Evolutionary conservation across 2,329 filamentous ascomycete species (phyloP), one percentile per base, ranked within the genome.

Genomic region (Aspergillus carbonarius): DNA sequence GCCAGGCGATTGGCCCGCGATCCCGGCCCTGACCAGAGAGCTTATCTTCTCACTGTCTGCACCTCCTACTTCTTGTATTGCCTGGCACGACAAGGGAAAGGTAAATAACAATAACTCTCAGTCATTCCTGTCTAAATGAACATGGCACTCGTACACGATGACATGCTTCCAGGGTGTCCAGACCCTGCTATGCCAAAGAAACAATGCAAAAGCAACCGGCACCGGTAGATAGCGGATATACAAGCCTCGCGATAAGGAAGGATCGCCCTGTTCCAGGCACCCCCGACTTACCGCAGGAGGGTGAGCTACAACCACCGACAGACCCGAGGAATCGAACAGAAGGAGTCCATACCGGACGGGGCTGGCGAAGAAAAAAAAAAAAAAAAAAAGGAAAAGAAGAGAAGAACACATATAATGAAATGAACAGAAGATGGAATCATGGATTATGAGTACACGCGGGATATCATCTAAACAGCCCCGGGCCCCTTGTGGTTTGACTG

Each of bases 401-500:
- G n/a, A n/a, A n/a, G n/a, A n/a, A n/a, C n/a, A n/a, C n/a, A n/a
- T n/a, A n/a, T n/a, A n/a, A n/a, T n/a, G n/a, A 53, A 15, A 39
- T 8, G 18, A 20, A 48, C 25, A 23, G 17, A 7, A 60, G 54
- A 44, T 20, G 54, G 37, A 25, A 30, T 54, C 32, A 25, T 47
- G 56, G 34, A 60, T 59, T 60, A 58, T 58, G 57, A 53, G 50
- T 55, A 61, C 61, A 62, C 57, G 58, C 46, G 20, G 27, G 55
- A 58, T 49, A 40, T 44, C 20, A 42, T 58, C 68, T 65, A 77
- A 59, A 77, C 75, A 34, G 74, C 74, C 10, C 74, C 74, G 44
- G 74, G 75, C 3, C 75, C 76, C 61, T 77, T 77, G 59, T 77
- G 73, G 37, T 75, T 74, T 25, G 75, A 76, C 47, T 88, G 89